Evolutionary conservation across 208 protist genomes (phyloP).

Genomic region (Wallacemonas sp.): DNA sequence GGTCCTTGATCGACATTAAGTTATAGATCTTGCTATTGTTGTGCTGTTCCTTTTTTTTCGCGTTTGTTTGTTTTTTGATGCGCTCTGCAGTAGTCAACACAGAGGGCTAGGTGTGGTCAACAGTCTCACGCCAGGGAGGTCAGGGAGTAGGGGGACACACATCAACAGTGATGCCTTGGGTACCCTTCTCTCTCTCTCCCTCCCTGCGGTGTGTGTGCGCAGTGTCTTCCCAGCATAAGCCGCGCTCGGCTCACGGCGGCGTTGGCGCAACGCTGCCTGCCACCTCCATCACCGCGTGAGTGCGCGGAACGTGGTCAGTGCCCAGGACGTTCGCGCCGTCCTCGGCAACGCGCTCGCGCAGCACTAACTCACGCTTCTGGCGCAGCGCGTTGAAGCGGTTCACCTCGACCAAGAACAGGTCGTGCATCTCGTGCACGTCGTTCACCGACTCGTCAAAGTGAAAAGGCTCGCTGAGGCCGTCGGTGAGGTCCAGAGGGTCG

Average conservation of each 20-base stretch:
- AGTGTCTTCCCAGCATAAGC: no score
- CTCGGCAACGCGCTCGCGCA: conserved; percentile 44
- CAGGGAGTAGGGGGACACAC: no score
- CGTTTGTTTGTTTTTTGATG: no score
- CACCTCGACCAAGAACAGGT: conserved; percentile 69
- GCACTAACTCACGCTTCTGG: conserved; percentile 42
- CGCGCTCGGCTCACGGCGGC: background rate
- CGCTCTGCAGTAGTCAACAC: no score
- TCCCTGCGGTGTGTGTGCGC: no score
- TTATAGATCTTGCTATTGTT: conserved; percentile 17
- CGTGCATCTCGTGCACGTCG: conserved; percentile 71
- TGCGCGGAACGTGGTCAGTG: conserved; percentile 72
- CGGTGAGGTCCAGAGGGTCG: conserved; percentile 75
- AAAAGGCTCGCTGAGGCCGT: conserved; percentile 73
- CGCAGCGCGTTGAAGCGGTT: conserved; percentile 64
- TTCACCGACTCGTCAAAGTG: conserved; percentile 77
- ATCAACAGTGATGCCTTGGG: no score
- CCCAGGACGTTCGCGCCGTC: conserved; percentile 47
- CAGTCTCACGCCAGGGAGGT: no score
- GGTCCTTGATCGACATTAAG: no score
- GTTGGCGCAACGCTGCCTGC: conserved; percentile 38
- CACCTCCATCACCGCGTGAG: conserved; percentile 83
- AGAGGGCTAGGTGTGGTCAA: no score
- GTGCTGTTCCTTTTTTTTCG: conserved; percentile 8
- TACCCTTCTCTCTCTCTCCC: no score